Conservation (phyloP, 2,329 filamentous ascomycete genomes). For the Calonectria leucothoes region DNA sequence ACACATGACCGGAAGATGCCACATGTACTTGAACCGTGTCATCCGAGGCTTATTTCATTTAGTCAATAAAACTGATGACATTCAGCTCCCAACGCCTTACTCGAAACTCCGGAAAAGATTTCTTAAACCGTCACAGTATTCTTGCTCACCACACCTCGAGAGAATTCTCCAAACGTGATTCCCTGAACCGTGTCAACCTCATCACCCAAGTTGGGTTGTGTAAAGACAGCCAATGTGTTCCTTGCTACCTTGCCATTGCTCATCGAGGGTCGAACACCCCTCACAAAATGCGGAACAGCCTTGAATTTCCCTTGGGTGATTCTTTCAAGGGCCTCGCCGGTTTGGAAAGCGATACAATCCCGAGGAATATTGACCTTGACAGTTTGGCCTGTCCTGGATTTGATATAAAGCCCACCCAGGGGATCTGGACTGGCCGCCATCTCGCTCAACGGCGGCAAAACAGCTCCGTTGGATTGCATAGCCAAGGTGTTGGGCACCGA, state of each 20-base stretch:
- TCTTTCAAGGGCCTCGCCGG: conserved; percentile 88
- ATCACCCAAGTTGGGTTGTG: conserved; percentile 91
- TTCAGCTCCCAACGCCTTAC: background rate
- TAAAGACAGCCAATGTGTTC: conserved; percentile 96
- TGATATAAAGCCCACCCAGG: conserved; percentile 89
- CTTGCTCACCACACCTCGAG: conserved; percentile 69
- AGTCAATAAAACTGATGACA: background rate
- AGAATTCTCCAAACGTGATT: conserved; percentile 82
- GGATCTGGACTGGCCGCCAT: conserved; percentile 83
- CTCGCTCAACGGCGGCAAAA: conserved; percentile 71
- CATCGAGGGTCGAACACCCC: conserved; percentile 72
- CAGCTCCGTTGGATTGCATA: conserved; percentile 32
- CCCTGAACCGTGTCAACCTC: conserved; percentile 76
- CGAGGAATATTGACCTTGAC: conserved; percentile 94
- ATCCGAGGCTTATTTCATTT: background rate
- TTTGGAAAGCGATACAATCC: conserved; percentile 96
- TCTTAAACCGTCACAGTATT: conserved; percentile 59
- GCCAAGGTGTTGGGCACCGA: conserved; percentile 42
- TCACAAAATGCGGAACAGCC: conserved; percentile 95
- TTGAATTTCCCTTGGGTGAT: conserved; percentile 92
- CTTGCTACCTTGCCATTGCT: conserved; percentile 70
- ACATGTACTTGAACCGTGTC: no score
- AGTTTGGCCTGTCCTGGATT: conserved; percentile 81
- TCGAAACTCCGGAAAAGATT: no score
- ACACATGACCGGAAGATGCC: background rate